A percentile compares a stretch with the other conserved stretches of the same genome.
Evolutionary conservation across 2,329 filamentous ascomycete genomes (phyloP).

Genomic region (Sarocladium kiliense): DNA sequence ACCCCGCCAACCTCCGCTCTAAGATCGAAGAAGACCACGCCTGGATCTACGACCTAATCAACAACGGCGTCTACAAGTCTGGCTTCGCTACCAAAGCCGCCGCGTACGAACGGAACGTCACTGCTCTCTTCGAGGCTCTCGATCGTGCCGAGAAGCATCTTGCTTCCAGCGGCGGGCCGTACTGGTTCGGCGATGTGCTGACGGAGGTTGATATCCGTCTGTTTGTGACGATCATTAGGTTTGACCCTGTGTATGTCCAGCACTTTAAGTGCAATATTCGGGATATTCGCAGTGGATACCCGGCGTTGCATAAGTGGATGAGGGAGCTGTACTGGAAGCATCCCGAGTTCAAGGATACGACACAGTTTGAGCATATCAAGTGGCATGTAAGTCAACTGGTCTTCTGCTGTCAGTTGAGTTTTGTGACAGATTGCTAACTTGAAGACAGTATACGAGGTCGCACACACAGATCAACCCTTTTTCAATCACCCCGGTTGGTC

Average conservation of each 20-base stretch:
- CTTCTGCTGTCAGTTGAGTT: not conserved
- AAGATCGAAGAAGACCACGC: constrained; percentile 73
- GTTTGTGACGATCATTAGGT: constrained; percentile 65
- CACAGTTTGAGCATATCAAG: constrained; percentile 95
- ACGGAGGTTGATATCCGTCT: constrained; percentile 82
- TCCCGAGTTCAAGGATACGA: constrained; percentile 67
- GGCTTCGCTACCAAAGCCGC: constrained; percentile 82
- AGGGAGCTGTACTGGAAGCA: constrained; percentile 79
- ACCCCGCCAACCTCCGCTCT: constrained; percentile 56
- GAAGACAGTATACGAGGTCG: constrained; percentile 46
- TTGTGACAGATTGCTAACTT: not conserved
- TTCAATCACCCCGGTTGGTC: constrained; percentile 78
- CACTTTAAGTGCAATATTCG: constrained; percentile 84
- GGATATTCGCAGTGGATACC: constrained; percentile 81
- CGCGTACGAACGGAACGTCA: constrained; percentile 74
- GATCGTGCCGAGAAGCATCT: constrained; percentile 74
- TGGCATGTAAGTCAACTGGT: constrained; percentile 37
- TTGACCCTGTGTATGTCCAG: constrained; percentile 78
- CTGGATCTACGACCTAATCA: constrained; percentile 74
- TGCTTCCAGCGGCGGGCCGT: constrained; percentile 48
- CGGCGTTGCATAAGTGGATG: constrained; percentile 75
- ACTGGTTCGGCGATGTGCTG: constrained; percentile 67
- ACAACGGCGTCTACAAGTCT: constrained; percentile 68
- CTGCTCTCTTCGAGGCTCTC: constrained; percentile 67
- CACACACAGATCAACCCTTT: constrained; percentile 62